Evolutionary conservation across 2,329 filamentous ascomycete genomes (phyloP), one percentile per base, ranked within the genome.

Genomic region (Colletotrichum karsti): DNA sequence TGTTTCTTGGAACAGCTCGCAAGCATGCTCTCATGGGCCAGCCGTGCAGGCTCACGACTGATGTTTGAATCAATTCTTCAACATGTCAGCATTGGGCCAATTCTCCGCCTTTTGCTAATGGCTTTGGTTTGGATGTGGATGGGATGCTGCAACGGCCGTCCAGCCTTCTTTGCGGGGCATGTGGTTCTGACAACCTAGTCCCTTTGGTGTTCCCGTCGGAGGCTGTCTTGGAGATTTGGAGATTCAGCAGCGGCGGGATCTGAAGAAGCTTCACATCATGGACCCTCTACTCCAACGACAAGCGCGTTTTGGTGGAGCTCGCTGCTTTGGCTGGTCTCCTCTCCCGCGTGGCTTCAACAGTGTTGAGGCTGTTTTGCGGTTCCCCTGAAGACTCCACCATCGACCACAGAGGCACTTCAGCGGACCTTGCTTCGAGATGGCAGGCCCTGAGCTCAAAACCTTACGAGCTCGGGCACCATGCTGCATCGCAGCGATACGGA

Each of bases 111-210:
- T 46, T 50, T 42, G 35, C 58, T 33, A 20, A 50, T 39, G 20
- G 22, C 28, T 37, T 46, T 30, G 37, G 30, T 24, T 30, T 51
- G 35, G 57, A 33, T 67, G 64, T 64, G 64, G 64, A 64, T 58
- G 59, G 35, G 28, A 67, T 64, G 37, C 59, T 64, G 28, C 60
- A 64, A 53, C 64, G 53, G 60, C 30, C 35, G 39, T 67, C 64
- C 60, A 67, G 64, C 64, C 64, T 67, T 67, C 64, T 67, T 67
- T 67, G 64, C 64, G 64, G 64, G 60, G 64, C 60, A 67, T 46
- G 64, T 67, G 64, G 64, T 64, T 67, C 60, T 67, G 37, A 15
- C 33, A 57, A 63, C 59, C 64, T 46, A 48, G 60, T 53, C 44
- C 20, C n/a, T 58, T 48, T 67, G 64, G 53, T 64, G 60, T 57